phyloP scores from a whole-genome alignment of 1,284 basidiomycete species.

The Trametes hirsuta region DNA sequence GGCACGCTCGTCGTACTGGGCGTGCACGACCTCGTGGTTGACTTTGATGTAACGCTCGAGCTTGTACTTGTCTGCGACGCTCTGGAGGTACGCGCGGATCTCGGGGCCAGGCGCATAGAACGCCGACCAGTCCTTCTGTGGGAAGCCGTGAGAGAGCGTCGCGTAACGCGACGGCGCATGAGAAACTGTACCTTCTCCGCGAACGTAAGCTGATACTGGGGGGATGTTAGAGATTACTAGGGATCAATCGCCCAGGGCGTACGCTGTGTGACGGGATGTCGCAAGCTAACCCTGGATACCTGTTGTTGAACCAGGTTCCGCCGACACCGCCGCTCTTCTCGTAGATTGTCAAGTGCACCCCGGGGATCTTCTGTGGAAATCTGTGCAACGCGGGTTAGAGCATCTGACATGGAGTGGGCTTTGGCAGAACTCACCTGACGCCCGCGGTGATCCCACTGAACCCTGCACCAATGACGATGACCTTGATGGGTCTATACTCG shows the following conservation, averaged over 20 bases:
- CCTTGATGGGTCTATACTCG: conserved; percentile 51
- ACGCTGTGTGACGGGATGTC: conserved; percentile 60
- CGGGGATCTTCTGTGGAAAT: conserved; percentile 56
- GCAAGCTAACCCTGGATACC: conserved; percentile 51
- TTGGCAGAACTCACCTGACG: conserved; percentile 43
- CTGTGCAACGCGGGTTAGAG: conserved; percentile 30
- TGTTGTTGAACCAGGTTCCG: conserved; percentile 57
- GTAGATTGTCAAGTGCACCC: conserved; percentile 60
- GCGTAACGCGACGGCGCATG: too few species aligned
- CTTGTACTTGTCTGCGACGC: conserved; percentile 61
- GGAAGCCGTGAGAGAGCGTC: neutral
- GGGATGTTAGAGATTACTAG: neutral
- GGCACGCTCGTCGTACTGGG: conserved; percentile 50
- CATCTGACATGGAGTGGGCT: neutral
- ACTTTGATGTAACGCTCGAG: conserved; percentile 57
- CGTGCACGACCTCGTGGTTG: conserved; percentile 53
- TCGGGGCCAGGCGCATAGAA: conserved; percentile 64
- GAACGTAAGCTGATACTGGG: conserved; percentile 62
- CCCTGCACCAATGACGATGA: conserved; percentile 57
- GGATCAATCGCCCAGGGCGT: conserved; percentile 18
- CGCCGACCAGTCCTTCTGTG: conserved; percentile 57
- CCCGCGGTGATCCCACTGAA: conserved; percentile 60
- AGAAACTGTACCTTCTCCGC: conserved; percentile 45
- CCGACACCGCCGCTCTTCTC: conserved; percentile 62
- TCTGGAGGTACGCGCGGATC: conserved; percentile 55